A percentile compares a stretch with the other conserved stretches of the same genome.
Conservation (phyloP, 495 filamentous ascomycete species). For the Penicillium bovifimosum region DNA sequence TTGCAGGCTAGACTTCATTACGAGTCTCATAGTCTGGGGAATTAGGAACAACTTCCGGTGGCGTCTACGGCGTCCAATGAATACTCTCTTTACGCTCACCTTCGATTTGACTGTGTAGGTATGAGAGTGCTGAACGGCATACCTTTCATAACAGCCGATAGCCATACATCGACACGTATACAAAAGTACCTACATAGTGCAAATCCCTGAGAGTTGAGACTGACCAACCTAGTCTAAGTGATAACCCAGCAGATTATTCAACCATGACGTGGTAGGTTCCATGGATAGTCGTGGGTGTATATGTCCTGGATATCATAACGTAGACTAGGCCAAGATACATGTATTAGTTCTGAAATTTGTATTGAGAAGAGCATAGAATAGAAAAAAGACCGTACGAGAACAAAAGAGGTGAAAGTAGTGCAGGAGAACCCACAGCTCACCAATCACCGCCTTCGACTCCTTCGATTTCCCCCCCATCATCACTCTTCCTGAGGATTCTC, state of each 20-base stretch:
- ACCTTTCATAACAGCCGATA: not conserved
- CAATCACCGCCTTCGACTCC: slow-evolving; percentile 21
- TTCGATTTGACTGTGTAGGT: not conserved
- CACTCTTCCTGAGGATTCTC: slow-evolving; percentile 5
- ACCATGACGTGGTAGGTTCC: not conserved
- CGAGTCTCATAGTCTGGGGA: slow-evolving; percentile 3
- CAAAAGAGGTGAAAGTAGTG: slow-evolving; percentile 1
- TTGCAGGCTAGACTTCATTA: not conserved
- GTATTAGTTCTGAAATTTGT: too few species aligned
- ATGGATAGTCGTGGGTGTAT: not conserved
- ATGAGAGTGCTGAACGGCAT: too few species aligned
- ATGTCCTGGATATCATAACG: too few species aligned
- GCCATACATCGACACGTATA: not conserved
- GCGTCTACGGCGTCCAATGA: slow-evolving; percentile 2
- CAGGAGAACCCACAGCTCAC: slow-evolving; percentile 9
- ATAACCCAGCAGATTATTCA: not conserved
- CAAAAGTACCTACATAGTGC: not conserved
- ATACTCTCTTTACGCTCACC: not conserved
- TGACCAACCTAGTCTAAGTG: not conserved
- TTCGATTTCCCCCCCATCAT: slow-evolving; percentile 9
- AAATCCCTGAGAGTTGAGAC: not conserved
- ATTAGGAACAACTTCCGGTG: not conserved
- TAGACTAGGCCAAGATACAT: too few species aligned
- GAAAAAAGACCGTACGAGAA: not conserved
- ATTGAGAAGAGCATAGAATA: too few species aligned